A percentile compares a stretch with the other conserved stretches of the same genome.
phyloP scores from a whole-genome alignment of 148 eudicot species.

The Silene latifolia region DNA sequence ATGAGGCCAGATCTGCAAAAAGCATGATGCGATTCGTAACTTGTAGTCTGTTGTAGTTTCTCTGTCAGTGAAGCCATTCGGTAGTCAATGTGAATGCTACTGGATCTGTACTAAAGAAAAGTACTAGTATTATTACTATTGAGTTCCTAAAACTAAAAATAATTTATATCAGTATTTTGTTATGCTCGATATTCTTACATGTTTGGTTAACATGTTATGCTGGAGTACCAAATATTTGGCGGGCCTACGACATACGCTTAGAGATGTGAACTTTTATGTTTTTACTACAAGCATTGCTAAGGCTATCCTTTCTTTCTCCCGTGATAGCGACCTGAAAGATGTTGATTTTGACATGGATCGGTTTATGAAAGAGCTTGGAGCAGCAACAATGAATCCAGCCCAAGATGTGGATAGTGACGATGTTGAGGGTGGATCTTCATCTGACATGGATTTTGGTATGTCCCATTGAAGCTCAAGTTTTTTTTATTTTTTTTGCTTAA shows the following conservation, averaged over 20 bases:
- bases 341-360: slow-evolving; percentile 79
- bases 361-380: slow-evolving; percentile 80
- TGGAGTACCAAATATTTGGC: no score
- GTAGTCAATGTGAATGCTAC: no score
- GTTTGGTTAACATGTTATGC: no score
- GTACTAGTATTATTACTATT: neutral
- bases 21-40: no score
- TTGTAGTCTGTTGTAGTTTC: no score
- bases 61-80: no score
- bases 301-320: slow-evolving; percentile 14
- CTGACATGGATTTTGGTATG: slow-evolving; percentile 92
- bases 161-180: no score
- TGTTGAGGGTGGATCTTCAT: slow-evolving; percentile 59
- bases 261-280: no score
- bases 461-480: neutral
- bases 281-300: neutral
- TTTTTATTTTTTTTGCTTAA: neutral
- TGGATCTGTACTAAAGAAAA: no score
- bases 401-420: slow-evolving; percentile 42
- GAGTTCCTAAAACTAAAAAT: neutral
- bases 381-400: slow-evolving; percentile 43
- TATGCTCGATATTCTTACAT: no score
- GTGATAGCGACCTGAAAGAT: slow-evolving; percentile 40
- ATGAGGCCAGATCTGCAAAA: no score
- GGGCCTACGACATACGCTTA: no score